phyloP scores from a whole-genome alignment of 768 basidiomycete species.

The Strobilomyces confusus region DNA sequence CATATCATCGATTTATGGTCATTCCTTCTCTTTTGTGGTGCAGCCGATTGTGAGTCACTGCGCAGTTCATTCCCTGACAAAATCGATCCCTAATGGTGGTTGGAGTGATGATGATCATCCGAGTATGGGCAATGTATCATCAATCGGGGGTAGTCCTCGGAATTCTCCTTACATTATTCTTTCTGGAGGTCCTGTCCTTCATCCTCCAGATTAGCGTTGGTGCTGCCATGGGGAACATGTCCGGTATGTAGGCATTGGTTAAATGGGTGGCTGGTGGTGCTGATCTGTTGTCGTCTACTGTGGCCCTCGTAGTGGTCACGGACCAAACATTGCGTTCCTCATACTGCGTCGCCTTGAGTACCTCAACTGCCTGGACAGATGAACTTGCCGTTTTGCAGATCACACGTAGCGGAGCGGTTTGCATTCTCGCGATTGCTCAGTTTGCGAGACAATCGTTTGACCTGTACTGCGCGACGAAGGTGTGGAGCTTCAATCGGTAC shows the following conservation, averaged over 20 bases:
- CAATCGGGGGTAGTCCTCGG: background rate
- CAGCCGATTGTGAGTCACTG: slow-evolving; percentile 7
- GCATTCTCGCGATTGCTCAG: background rate
- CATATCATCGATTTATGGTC: background rate
- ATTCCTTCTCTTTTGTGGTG: too few relatives aligned
- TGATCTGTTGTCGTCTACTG: background rate
- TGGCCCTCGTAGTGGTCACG: background rate
- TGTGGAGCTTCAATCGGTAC: background rate
- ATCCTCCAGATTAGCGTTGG: background rate
- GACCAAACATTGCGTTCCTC: background rate
- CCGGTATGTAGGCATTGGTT: background rate
- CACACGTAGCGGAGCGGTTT: background rate
- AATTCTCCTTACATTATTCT: background rate
- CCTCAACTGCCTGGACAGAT: background rate
- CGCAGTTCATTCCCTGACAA: background rate
- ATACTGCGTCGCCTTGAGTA: background rate
- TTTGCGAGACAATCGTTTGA: background rate
- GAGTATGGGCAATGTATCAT: background rate
- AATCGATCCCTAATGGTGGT: background rate
- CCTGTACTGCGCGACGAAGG: background rate
- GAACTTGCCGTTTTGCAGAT: background rate
- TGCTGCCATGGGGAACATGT: background rate
- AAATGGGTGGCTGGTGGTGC: too few relatives aligned
- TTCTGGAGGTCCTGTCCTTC: background rate
- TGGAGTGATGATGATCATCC: slow-evolving; percentile 1